A percentile compares a stretch with the other conserved stretches of the same genome.
Evolutionary conservation across 169 alveolate species (phyloP).

Genomic region (Plasmodium gaboni): DNA sequence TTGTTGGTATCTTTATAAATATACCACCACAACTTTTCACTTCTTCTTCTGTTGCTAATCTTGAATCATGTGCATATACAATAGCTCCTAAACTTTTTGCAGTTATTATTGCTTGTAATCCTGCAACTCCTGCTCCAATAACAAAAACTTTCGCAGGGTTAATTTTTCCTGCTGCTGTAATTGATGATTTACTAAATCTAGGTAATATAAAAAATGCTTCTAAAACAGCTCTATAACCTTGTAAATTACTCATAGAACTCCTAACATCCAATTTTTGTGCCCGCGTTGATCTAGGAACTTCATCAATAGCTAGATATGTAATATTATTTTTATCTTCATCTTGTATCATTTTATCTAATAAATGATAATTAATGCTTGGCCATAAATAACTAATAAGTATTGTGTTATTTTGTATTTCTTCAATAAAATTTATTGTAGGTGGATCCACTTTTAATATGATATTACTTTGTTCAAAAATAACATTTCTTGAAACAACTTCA

Average conservation of each 20-base stretch:
- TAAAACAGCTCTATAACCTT: conserved; percentile 95
- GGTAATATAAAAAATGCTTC: conserved; percentile 94
- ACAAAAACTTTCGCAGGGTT: conserved; percentile 95
- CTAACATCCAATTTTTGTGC: conserved; percentile 94
- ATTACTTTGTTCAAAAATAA: conserved; percentile 81
- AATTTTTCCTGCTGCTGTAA: conserved; percentile 95
- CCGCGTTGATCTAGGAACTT: conserved; percentile 93
- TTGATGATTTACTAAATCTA: conserved; percentile 90
- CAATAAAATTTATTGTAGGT: conserved; percentile 83
- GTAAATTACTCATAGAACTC: conserved; percentile 93
- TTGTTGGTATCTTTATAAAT: conserved; percentile 87
- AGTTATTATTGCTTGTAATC: conserved; percentile 96
- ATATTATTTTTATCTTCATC: conserved; percentile 78
- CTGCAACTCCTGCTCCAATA: conserved; percentile 98
- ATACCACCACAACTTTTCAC: conserved; percentile 88
- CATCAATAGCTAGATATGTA: conserved; percentile 92
- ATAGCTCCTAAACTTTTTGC: conserved; percentile 92
- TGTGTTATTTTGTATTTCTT: conserved; percentile 84
- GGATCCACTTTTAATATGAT: conserved; percentile 87
- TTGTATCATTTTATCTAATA: conserved; percentile 77
- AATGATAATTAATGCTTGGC: conserved; percentile 84
- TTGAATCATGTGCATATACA: conserved; percentile 91
- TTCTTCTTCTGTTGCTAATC: conserved; percentile 88
- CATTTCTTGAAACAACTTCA: conserved; percentile 78
- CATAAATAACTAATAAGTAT: conserved; percentile 86